Conservation (phyloP, 352 stramenopile species). For the Phytophthora boehmeriae region DNA sequence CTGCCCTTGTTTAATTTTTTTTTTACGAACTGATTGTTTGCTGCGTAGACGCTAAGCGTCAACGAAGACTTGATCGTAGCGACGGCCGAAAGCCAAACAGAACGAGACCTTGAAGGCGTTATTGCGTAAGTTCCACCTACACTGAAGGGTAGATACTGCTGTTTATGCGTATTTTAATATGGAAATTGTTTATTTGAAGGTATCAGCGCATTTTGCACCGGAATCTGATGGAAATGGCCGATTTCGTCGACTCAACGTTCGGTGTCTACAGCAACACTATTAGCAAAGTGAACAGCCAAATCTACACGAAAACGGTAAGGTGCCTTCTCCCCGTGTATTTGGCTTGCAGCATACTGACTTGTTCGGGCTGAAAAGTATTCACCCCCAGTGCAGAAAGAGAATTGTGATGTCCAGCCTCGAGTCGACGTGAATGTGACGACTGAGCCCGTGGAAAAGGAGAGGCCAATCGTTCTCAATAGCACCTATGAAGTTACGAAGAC, state of each 20-base stretch:
- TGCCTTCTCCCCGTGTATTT: not conserved
- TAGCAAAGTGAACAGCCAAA: conserved; percentile 2
- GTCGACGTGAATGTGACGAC: conserved; percentile 20
- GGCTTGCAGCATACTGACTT: not conserved
- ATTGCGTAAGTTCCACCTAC: conserved; percentile 46
- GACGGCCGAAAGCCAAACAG: conserved; percentile 62
- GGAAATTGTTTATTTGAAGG: conserved; percentile 24
- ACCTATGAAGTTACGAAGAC: not conserved
- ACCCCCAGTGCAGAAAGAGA: conserved; percentile 13
- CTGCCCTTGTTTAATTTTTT: not conserved
- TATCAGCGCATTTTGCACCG: conserved; percentile 79
- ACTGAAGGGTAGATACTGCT: not conserved
- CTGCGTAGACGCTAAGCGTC: conserved; percentile 63
- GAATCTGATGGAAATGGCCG: conserved; percentile 82
- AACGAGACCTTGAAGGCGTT: conserved; percentile 53
- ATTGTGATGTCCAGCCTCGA: conserved; percentile 1
- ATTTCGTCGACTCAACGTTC: conserved; percentile 81
- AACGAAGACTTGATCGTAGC: conserved; percentile 80
- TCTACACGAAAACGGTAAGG: not conserved
- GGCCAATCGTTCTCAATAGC: not conserved
- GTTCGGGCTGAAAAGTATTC: not conserved
- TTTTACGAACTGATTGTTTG: conserved; percentile 3
- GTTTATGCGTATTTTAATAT: conserved; percentile 9
- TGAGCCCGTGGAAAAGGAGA: conserved; percentile 11
- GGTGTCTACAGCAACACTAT: conserved; percentile 65